Evolutionary conservation across 805 yeast genomes (phyloP).

Genomic region (Helenozyma rhizophorensis): DNA sequence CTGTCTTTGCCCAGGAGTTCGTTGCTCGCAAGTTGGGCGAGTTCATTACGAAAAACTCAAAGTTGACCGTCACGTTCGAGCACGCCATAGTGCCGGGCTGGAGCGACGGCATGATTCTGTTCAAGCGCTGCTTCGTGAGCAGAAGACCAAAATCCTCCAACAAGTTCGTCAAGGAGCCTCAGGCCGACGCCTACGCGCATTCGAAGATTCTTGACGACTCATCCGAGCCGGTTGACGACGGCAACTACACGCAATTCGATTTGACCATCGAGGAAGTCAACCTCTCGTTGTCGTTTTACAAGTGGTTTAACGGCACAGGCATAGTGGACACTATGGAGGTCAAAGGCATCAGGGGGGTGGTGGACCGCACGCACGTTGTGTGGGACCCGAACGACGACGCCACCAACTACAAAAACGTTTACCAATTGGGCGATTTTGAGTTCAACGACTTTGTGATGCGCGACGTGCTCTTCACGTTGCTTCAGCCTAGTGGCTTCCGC

Average conservation of each 20-base stretch:
- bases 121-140: constrained; percentile 81
- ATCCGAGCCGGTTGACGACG: constrained; percentile 58
- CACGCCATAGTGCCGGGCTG: constrained; percentile 93
- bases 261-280: constrained; percentile 81
- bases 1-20: constrained; percentile 84
- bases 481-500: constrained; percentile 76
- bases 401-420: constrained; percentile 66
- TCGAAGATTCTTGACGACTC: constrained; percentile 23
- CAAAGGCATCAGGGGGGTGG: constrained; percentile 85
- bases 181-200: constrained; percentile 62
- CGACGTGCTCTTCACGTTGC: constrained; percentile 76
- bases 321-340: constrained; percentile 72
- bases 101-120: constrained; percentile 80
- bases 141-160: constrained; percentile 64
- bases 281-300: constrained; percentile 71
- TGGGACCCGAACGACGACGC: constrained; percentile 86
- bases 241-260: constrained; percentile 95
- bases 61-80: constrained; percentile 81
- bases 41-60: constrained; percentile 75
- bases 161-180: constrained; percentile 66
- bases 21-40: constrained; percentile 82
- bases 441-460: constrained; percentile 77
- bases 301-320: constrained; percentile 90
- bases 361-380: constrained; percentile 81
- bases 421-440: constrained; percentile 89